These are phyloP conservation scores for Ceratocystis huliohia DNA, from an alignment of 2,329 filamentous ascomycete species.

Conservation along the genomic window DNA sequence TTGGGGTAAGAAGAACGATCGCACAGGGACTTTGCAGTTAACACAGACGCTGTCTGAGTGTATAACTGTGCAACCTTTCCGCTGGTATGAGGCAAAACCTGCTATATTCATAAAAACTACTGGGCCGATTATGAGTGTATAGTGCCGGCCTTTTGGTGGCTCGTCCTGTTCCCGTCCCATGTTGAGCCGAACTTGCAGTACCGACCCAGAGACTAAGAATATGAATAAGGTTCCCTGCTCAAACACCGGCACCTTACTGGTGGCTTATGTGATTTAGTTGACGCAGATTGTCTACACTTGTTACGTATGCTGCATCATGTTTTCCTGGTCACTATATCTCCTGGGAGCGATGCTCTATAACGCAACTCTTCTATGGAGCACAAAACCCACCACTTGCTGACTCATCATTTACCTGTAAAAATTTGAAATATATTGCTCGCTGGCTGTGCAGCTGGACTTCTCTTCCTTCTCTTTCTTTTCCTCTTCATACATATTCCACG, in stretches of 20 bases:
- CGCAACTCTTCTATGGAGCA: neutral
- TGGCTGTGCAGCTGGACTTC: slow-evolving; percentile 7
- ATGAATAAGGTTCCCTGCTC: neutral
- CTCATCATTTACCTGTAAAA: slow-evolving; percentile 9
- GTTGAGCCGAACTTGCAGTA: neutral
- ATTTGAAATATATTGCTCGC: slow-evolving; percentile 14
- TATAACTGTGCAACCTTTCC: neutral
- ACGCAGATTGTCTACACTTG: neutral
- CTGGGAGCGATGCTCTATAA: neutral
- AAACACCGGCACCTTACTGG: neutral
- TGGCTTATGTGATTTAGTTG: neutral
- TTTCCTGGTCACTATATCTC: neutral
- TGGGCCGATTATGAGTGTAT: neutral
- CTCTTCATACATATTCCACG: slow-evolving; percentile 40
- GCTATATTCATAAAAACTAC: neutral
- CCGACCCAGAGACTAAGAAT: neutral
- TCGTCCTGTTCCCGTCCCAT: neutral
- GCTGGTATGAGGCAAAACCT: neutral
- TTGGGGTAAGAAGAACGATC: neutral
- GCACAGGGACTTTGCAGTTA: neutral
- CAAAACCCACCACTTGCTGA: slow-evolving; percentile 4
- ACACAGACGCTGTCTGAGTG: neutral
- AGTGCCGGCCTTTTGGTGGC: neutral
- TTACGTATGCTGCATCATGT: neutral
- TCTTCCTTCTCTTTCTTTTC: slow-evolving; percentile 29